A percentile compares a stretch with the other conserved stretches of the same genome.
Conservation (phyloP, 2,329 filamentous ascomycete genomes). For the Colletotrichum sp. region DNA sequence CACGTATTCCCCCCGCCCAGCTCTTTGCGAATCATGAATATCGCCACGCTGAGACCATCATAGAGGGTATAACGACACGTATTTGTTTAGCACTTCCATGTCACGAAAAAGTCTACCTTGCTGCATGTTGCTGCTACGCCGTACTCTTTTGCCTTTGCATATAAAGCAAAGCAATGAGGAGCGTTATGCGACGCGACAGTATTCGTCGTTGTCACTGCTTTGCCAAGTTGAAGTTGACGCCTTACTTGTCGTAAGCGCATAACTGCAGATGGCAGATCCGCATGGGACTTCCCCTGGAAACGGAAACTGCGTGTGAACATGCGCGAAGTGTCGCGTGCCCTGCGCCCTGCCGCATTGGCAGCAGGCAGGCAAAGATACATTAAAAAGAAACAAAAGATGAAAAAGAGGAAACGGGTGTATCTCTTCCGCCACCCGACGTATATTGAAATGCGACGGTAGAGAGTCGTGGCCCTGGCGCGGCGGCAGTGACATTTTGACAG, state of each 20-base stretch:
- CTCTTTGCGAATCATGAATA: background rate
- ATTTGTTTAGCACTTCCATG: background rate
- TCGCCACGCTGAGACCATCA: background rate
- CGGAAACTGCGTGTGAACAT: background rate
- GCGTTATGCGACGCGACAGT: background rate
- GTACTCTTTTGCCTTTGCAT: background rate
- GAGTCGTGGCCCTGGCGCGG: background rate
- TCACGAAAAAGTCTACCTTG: background rate
- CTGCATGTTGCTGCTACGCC: background rate
- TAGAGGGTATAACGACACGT: background rate
- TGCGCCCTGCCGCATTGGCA: background rate
- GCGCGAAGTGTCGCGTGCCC: background rate
- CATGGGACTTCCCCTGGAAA: constrained; percentile 1
- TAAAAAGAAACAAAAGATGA: background rate
- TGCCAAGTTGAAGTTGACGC: background rate
- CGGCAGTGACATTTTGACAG: background rate
- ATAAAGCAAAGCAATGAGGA: background rate
- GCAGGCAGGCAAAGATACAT: background rate
- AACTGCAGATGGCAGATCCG: background rate
- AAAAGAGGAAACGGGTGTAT: background rate
- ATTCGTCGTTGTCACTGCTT: background rate
- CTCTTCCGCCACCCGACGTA: background rate
- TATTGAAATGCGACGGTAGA: background rate
- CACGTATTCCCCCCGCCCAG: background rate
- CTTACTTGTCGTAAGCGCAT: background rate